Conservation (phyloP, 2,329 filamentous ascomycete species). For the Sclerotinia nivalis region DNA sequence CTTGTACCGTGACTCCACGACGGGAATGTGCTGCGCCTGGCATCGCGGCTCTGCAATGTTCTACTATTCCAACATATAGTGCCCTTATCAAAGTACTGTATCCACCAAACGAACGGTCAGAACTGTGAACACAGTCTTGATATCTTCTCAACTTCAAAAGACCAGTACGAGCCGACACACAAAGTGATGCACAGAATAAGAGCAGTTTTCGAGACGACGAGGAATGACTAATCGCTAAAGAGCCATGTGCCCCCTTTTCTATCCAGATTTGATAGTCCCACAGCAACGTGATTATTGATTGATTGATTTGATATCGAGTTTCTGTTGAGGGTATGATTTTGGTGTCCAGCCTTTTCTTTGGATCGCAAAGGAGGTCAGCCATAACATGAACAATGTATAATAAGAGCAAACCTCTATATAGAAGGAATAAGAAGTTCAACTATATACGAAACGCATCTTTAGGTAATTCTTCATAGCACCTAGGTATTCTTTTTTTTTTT, state of each 20-base stretch:
- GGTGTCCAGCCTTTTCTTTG: background rate
- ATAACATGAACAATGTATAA: background rate
- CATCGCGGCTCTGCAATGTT: background rate
- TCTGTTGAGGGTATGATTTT: background rate
- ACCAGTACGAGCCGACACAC: background rate
- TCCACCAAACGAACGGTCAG: background rate
- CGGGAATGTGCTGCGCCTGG: background rate
- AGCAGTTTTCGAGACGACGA: background rate
- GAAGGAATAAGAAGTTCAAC: no score
- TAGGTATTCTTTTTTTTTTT: no score
- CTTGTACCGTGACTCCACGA: background rate
- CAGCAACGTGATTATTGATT: background rate
- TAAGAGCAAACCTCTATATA: no score
- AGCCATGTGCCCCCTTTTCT: no score
- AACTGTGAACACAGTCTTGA: background rate
- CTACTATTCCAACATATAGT: background rate
- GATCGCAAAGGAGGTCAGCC: background rate
- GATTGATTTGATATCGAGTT: background rate
- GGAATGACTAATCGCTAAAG: background rate
- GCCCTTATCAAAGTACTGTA: background rate
- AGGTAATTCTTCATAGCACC: no score
- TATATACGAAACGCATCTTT: no score
- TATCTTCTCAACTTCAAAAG: background rate
- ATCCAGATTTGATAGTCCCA: background rate
- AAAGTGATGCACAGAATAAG: background rate